Percentiles rank a stretch among this genome's conserved stretches.
Conservation (phyloP, 2,329 filamentous ascomycete genomes). For the Scedosporium boydii region DNA sequence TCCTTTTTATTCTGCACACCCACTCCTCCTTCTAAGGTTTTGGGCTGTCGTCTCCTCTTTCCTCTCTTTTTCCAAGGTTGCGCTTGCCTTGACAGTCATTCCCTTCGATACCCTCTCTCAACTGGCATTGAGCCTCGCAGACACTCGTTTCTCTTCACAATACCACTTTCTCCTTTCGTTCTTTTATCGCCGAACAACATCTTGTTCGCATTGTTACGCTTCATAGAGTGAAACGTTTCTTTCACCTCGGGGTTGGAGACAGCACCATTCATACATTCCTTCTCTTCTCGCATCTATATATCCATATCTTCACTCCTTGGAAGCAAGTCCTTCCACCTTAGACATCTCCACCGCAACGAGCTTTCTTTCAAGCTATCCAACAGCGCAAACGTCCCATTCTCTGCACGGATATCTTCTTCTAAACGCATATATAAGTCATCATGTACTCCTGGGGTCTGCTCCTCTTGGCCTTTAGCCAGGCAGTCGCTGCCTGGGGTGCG, state of each 20-base stretch:
- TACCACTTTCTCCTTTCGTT: not conserved
- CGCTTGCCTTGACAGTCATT: not conserved
- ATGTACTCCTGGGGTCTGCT: conserved; percentile 8
- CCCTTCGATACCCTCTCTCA: not conserved
- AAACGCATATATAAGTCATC: not conserved
- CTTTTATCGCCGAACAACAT: not conserved
- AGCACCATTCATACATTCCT: not conserved
- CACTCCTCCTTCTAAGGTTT: not conserved
- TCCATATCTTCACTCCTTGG: not conserved
- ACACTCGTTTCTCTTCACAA: not conserved
- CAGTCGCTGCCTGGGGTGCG: conserved; percentile 25
- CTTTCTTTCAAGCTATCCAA: not conserved
- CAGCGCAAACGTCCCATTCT: not conserved
- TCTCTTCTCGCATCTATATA: not conserved
- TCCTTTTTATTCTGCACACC: not conserved
- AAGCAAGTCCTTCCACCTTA: not conserved
- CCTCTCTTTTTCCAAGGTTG: not conserved
- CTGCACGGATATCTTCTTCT: not conserved
- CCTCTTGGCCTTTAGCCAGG: conserved; percentile 17
- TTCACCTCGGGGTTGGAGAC: not conserved
- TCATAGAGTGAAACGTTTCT: not conserved
- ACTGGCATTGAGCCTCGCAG: not conserved
- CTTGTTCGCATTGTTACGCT: not conserved
- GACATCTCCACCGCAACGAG: not conserved
- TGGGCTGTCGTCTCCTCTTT: not conserved